These are phyloP conservation scores for Coemansia sp. DNA, from an alignment of 192 early-diverging fungal genomes.

Conservation along the genomic window DNA sequence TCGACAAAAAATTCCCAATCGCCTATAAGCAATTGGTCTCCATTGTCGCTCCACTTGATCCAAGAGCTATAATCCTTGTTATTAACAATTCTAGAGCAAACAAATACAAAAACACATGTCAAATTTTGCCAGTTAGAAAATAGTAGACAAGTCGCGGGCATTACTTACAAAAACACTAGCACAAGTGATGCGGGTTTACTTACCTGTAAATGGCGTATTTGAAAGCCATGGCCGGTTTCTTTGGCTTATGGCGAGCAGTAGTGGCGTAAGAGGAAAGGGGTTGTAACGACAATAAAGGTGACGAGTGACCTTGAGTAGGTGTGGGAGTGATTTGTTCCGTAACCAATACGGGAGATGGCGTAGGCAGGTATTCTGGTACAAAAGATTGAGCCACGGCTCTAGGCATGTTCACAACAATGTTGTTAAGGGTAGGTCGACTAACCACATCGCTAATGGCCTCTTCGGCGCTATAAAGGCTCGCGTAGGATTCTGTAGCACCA, in stretches of 20 bases:
- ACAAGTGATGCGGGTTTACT: not conserved
- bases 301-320: not conserved
- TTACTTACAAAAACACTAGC: not conserved
- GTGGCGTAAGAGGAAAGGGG: not conserved
- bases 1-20: not conserved
- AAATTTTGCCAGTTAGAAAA: too few relatives aligned
- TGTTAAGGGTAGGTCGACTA: too few relatives aligned
- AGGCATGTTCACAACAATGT: too few relatives aligned
- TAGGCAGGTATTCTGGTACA: too few relatives aligned
- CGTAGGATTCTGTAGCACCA: too few relatives aligned
- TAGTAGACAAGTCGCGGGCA: too few relatives aligned
- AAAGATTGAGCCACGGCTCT: too few relatives aligned
- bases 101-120: too few relatives aligned
- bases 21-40: not conserved
- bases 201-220: not conserved
- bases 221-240: not conserved
- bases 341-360: too few relatives aligned
- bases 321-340: too few relatives aligned
- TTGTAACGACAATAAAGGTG: not conserved
- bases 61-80: not conserved
- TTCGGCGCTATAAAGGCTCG: too few relatives aligned
- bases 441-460: too few relatives aligned
- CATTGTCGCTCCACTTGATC: not conserved
- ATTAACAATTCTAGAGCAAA: not conserved
- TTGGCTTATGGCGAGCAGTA: not conserved